Evolutionary conservation across 305 asterid species (phyloP).

Genomic region (Euphrasia arctica): DNA sequence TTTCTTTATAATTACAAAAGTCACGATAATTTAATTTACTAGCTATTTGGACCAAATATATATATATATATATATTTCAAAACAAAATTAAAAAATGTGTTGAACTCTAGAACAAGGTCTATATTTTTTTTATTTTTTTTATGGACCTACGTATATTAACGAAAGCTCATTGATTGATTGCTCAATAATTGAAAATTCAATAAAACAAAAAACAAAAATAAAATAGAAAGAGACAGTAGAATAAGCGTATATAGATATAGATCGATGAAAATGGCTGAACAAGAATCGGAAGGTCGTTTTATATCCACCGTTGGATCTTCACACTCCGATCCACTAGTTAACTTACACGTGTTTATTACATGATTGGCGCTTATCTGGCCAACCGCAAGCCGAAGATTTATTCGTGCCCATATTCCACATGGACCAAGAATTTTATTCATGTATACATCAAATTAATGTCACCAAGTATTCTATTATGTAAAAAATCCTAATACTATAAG

Average conservation of each 20-base stretch:
- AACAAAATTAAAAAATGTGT: too few species aligned
- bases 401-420: slow-evolving; percentile 28
- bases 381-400: too few species aligned
- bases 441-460: too few species aligned
- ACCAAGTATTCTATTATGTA: too few species aligned
- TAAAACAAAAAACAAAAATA: background rate
- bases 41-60: too few species aligned
- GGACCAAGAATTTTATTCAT: slow-evolving; percentile 14
- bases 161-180: slow-evolving; percentile 25
- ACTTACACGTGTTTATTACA: slow-evolving; percentile 20
- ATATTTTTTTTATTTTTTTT: background rate
- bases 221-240: background rate
- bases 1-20: too few species aligned
- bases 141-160: slow-evolving; percentile 15
- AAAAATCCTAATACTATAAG: too few species aligned
- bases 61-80: too few species aligned
- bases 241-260: too few species aligned
- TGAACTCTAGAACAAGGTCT: too few species aligned
- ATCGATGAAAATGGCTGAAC: slow-evolving; percentile 13
- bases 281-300: slow-evolving; percentile 28
- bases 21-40: too few species aligned
- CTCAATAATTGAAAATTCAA: slow-evolving; percentile 22
- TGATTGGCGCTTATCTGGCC: slow-evolving; percentile 34
- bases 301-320: slow-evolving; percentile 31
- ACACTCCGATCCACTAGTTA: background rate